Evolutionary conservation across 2,329 filamentous ascomycete species (phyloP).

Genomic region (Pseudogymnoascus sp.): DNA sequence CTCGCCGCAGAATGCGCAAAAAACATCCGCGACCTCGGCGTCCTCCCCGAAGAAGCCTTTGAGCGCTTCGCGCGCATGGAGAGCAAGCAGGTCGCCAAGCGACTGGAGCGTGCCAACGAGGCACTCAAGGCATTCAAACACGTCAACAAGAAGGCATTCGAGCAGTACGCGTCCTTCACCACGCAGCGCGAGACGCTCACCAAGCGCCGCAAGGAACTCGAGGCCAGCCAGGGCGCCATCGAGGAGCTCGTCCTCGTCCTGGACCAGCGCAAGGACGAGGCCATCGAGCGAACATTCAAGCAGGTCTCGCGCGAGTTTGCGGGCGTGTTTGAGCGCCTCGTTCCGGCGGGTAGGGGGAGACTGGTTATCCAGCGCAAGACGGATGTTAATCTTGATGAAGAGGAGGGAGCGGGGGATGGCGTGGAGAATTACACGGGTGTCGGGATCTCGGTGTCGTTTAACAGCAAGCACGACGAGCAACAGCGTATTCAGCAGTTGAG

Average conservation of each 20-base stretch:
- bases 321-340: slow-evolving; percentile 86
- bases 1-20: slow-evolving; percentile 74
- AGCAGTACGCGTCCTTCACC: slow-evolving; percentile 97
- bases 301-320: slow-evolving; percentile 92
- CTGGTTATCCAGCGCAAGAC: slow-evolving; percentile 87
- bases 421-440: slow-evolving; percentile 97
- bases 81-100: slow-evolving; percentile 61
- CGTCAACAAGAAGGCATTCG: slow-evolving; percentile 98
- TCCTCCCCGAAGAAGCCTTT: slow-evolving; percentile 87
- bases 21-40: slow-evolving; percentile 86
- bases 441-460: slow-evolving; percentile 95
- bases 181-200: slow-evolving; percentile 80
- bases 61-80: slow-evolving; percentile 81
- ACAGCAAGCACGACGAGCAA: slow-evolving; percentile 96
- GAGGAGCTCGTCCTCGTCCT: slow-evolving; percentile 86
- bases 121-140: slow-evolving; percentile 93
- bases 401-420: slow-evolving; percentile 60
- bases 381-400: slow-evolving; percentile 56
- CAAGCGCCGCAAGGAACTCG: slow-evolving; percentile 76
- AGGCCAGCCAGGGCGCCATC: slow-evolving; percentile 77
- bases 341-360: slow-evolving; percentile 84
- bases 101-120: slow-evolving; percentile 84
- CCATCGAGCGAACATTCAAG: slow-evolving; percentile 96
- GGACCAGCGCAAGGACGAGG: slow-evolving; percentile 93
- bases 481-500: slow-evolving; percentile 95